Evolutionary conservation across 805 yeast genomes (phyloP), one percentile per base, ranked within the genome.

Genomic region (Hanseniaspora taiwanica): DNA sequence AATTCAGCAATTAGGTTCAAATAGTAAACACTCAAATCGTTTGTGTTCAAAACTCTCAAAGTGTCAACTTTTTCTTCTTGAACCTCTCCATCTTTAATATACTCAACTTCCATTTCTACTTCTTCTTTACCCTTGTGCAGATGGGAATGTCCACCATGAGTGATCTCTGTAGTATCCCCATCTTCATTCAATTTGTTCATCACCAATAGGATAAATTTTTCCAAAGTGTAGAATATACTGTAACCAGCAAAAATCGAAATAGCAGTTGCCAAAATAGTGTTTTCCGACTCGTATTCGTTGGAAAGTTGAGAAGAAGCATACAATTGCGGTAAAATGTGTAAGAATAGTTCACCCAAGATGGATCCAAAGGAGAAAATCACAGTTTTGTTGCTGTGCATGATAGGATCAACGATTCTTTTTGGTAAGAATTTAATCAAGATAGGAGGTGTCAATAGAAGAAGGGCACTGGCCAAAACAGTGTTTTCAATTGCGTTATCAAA

Each of bases 301-400:
- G 27, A 23, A 23, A 23, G 27, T n/a, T n/a, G n/a, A n/a, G n/a
- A n/a, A n/a, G n/a, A n/a, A 7, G 7, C 25, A 23, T 27, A 27
- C 1, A 77, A 71, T 50, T 78, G 81, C 3, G 91, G 91, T 36
- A 81, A 57, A 43, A 81, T 52, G 55, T 81, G 91, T 35, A 81
- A 54, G 46, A 81, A 78, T 1, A 80, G 75, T 53, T 81, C 89
- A 35, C 89, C 89, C 27, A 81, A 58, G 29, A 81, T 60, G 1
- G 87, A 82, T 35, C 91, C 91, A 37, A 76, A 69, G 12, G 89
- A 87, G 60, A 81, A 80, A 35, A 83, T 65, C 1, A 80, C 82
- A 41, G 81, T 56, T 20, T 33, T n/a, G 35, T 44, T 37, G 21
- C 39, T 36, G 33, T 32, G 40, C 24, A 40, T 44, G 23, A 39